A percentile compares a stretch with the other conserved stretches of the same genome.
phyloP scores from a whole-genome alignment of 345 rosid genomes.

The Iberis pinnata region DNA sequence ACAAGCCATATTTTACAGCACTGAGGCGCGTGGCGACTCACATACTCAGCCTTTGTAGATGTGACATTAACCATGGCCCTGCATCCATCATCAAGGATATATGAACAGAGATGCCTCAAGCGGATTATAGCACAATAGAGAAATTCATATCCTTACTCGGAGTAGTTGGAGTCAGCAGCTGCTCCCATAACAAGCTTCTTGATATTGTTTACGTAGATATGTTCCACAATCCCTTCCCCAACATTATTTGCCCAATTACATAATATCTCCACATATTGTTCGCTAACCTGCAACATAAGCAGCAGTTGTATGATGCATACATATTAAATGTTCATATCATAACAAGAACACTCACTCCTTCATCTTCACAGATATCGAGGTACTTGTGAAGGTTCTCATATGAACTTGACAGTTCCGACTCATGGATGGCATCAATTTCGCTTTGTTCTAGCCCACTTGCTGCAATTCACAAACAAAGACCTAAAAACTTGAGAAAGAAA shows the following conservation, averaged over 20 bases:
- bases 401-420: constrained; percentile 14
- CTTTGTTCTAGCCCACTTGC: constrained; percentile 28
- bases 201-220: constrained; percentile 37
- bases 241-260: constrained; percentile 31
- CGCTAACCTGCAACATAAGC: constrained; percentile 32
- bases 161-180: constrained; percentile 47
- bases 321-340: too few relatives aligned
- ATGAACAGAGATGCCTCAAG: not conserved
- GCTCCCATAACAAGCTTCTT: constrained; percentile 65
- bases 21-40: constrained; percentile 36
- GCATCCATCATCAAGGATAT: constrained; percentile 27
- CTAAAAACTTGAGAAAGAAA: too few relatives aligned
- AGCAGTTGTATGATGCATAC: not conserved
- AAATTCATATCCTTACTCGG: constrained; percentile 33
- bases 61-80: constrained; percentile 47
- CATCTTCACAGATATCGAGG: constrained; percentile 21
- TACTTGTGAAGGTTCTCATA: constrained; percentile 26
- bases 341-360: constrained; percentile 24
- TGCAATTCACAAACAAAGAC: constrained; percentile 19
- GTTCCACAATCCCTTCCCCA: constrained; percentile 62
- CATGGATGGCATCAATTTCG: constrained; percentile 25
- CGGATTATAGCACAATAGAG: not conserved
- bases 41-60: constrained; percentile 53
- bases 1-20: constrained; percentile 50
- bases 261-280: constrained; percentile 33